These are phyloP conservation scores for Tetratostichococcus sp. DNA, from an alignment of 139 green algal genomes.

Conservation along the genomic window DNA sequence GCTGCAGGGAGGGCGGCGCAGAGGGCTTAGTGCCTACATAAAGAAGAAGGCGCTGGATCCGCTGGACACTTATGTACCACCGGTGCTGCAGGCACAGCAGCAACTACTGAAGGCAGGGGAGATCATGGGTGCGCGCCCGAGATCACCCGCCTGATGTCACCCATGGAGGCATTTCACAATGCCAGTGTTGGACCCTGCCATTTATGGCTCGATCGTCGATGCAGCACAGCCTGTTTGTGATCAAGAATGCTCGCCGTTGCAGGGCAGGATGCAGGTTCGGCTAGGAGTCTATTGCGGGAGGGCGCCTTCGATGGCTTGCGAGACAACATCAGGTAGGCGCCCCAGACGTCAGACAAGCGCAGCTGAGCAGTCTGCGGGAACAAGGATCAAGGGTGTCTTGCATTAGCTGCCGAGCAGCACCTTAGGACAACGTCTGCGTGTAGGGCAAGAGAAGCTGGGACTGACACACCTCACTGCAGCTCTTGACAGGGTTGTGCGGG, in stretches of 20 bases:
- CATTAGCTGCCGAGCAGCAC: too few species aligned
- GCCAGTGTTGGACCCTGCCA: neutral
- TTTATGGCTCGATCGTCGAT: too few species aligned
- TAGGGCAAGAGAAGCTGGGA: too few species aligned
- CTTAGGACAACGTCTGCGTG: too few species aligned
- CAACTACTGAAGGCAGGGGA: constrained; percentile 21
- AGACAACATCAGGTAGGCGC: constrained; percentile 38
- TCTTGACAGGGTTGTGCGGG: too few species aligned
- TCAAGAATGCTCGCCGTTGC: neutral
- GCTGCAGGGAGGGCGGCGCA: neutral
- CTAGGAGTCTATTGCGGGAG: constrained; percentile 34
- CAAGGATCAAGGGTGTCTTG: too few species aligned
- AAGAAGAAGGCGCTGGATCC: constrained; percentile 45
- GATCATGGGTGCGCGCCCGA: constrained; percentile 14
- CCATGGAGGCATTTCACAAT: neutral
- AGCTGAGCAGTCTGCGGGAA: too few species aligned
- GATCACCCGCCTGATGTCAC: too few species aligned
- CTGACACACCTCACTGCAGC: too few species aligned
- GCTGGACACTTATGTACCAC: constrained; percentile 47
- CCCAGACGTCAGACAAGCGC: too few species aligned
- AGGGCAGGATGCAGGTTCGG: constrained; percentile 8
- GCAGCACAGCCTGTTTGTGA: neutral
- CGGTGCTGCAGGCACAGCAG: constrained; percentile 37
- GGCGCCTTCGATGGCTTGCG: constrained; percentile 34
- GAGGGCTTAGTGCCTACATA: constrained; percentile 33